These are phyloP conservation scores for Kandelia obovata DNA, from an alignment of 345 rosid species.

Conservation along the genomic window DNA sequence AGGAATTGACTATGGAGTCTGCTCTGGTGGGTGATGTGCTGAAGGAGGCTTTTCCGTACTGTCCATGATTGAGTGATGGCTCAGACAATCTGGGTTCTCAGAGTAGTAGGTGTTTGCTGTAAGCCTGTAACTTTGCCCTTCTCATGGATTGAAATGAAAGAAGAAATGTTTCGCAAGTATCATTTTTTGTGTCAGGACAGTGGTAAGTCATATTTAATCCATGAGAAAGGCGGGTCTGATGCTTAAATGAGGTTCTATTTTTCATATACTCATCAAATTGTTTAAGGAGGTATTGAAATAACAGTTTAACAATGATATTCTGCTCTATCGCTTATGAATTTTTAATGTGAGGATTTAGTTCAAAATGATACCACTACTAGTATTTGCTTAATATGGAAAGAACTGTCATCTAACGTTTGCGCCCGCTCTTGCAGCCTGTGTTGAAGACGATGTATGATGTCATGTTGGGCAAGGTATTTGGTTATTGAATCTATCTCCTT, in stretches of 20 bases:
- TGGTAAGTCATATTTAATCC: neutral
- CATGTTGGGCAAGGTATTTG: neutral
- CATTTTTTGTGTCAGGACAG: neutral
- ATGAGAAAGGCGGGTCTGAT: neutral
- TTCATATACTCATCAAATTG: no score
- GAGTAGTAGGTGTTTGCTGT: no score
- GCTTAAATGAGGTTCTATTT: neutral
- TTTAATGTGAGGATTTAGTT: neutral
- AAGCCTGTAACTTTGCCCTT: no score
- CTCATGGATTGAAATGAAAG: no score
- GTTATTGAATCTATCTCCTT: neutral
- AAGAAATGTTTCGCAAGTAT: neutral
- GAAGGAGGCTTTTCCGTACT: no score
- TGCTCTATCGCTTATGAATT: neutral
- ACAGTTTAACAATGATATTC: neutral
- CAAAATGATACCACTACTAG: neutral
- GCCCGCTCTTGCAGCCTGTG: slow-evolving; percentile 32
- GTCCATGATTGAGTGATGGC: no score
- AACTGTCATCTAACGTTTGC: neutral
- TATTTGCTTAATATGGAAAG: no score
- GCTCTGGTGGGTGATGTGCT: no score
- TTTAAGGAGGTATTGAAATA: no score
- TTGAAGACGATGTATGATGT: slow-evolving; percentile 27
- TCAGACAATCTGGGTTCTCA: no score
- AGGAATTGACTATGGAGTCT: no score